Conservation (phyloP, 2,329 filamentous ascomycete species). For the Didymella arachidicola region DNA sequence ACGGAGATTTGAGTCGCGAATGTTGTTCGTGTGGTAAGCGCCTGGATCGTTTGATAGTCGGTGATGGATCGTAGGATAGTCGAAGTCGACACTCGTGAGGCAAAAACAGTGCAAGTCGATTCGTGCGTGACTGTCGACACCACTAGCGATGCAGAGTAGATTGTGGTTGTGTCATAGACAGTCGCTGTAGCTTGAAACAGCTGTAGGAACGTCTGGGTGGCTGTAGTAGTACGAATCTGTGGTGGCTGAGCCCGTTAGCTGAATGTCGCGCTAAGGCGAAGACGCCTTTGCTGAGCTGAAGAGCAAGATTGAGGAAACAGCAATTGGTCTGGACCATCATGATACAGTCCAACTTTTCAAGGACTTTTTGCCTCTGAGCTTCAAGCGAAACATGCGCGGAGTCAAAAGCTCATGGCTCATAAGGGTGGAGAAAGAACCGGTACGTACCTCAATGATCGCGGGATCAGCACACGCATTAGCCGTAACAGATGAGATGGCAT, state of each 20-base stretch:
- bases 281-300: background rate
- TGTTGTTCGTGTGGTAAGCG: constrained; percentile 1
- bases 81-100: background rate
- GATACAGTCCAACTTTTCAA: too few relatives aligned
- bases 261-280: background rate
- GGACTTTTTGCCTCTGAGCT: too few relatives aligned
- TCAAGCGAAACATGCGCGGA: background rate
- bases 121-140: background rate
- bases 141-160: background rate
- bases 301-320: background rate
- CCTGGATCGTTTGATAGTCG: background rate
- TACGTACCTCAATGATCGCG: constrained; percentile 1
- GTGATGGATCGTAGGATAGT: constrained; percentile 1
- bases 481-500: background rate
- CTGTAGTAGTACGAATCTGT: background rate
- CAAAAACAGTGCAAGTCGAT: background rate
- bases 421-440: background rate
- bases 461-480: constrained; percentile 1
- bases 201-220: background rate
- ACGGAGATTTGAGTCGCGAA: constrained; percentile 3
- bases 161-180: background rate
- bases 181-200: background rate
- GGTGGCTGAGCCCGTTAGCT: background rate
- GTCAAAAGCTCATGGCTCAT: background rate
- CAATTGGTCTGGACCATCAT: background rate